Percentiles rank a stretch among this genome's conserved stretches.
Evolutionary conservation across 1,284 basidiomycete species (phyloP).

Genomic region (Ceratobasidium sp.): DNA sequence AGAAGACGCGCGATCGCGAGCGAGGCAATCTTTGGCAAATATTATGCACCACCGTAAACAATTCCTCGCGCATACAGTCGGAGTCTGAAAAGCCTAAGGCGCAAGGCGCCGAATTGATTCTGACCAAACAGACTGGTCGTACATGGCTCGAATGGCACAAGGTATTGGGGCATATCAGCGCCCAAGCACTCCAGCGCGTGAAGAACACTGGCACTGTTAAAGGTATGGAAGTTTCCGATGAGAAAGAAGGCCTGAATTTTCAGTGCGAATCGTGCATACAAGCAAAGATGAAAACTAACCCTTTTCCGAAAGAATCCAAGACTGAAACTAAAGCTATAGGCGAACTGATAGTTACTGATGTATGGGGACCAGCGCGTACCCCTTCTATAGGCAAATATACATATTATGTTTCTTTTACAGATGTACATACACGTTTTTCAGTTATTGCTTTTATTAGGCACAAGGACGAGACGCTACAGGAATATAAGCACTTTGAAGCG

Average conservation of each 20-base stretch:
- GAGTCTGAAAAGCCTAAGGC: not conserved
- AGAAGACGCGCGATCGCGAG: constrained; percentile 1
- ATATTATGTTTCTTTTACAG: constrained; percentile 51
- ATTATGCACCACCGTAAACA: not conserved
- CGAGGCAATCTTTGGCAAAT: not conserved
- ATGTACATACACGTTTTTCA: constrained; percentile 47
- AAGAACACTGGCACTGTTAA: constrained; percentile 49
- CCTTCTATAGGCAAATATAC: constrained; percentile 43
- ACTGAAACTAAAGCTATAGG: constrained; percentile 45
- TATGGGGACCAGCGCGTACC: constrained; percentile 49
- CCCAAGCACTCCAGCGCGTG: constrained; percentile 47
- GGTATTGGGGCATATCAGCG: constrained; percentile 53
- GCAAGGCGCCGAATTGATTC: not conserved
- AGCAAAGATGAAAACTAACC: constrained; percentile 48
- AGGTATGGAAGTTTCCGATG: constrained; percentile 51
- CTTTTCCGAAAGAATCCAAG: constrained; percentile 46
- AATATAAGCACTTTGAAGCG: constrained; percentile 14
- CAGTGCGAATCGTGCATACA: constrained; percentile 49
- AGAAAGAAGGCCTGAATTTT: constrained; percentile 1
- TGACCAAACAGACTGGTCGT: not conserved
- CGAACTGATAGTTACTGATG: constrained; percentile 49
- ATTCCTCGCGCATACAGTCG: not conserved
- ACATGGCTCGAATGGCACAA: constrained; percentile 55
- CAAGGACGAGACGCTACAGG: constrained; percentile 48
- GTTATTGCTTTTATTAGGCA: constrained; percentile 47